Conservation (phyloP, 352 stramenopile genomes). For the Aphanomyces euteiches region DNA sequence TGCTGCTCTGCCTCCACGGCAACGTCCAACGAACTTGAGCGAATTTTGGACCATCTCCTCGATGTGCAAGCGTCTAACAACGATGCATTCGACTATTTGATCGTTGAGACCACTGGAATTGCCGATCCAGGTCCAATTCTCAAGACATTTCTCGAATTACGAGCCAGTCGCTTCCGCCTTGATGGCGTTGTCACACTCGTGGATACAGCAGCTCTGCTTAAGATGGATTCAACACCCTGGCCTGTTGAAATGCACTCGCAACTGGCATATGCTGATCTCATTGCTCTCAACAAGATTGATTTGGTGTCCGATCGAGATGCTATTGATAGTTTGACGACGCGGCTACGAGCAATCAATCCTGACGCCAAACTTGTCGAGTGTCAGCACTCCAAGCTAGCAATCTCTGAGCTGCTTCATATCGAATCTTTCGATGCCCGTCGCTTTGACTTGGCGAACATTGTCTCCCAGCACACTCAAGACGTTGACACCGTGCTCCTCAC, state of each 20-base stretch:
- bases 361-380: slow-evolving; percentile 45
- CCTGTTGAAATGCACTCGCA: slow-evolving; percentile 63
- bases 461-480: slow-evolving; percentile 46
- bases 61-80: slow-evolving; percentile 53
- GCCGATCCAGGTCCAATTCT: slow-evolving; percentile 96
- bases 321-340: slow-evolving; percentile 36
- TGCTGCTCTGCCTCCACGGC: slow-evolving; percentile 95
- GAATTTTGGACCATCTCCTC: slow-evolving; percentile 87
- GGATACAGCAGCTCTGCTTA: slow-evolving; percentile 66
- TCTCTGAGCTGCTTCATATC: slow-evolving; percentile 58
- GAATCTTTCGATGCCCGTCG: slow-evolving; percentile 67
- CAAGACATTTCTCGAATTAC: slow-evolving; percentile 92
- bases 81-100: slow-evolving; percentile 94
- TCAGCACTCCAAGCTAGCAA: slow-evolving; percentile 48
- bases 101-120: slow-evolving; percentile 97
- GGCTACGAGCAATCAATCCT: slow-evolving; percentile 47
- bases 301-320: slow-evolving; percentile 37
- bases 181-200: slow-evolving; percentile 96
- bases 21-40: slow-evolving; percentile 87
- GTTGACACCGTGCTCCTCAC: slow-evolving; percentile 58
- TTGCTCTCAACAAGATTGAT: slow-evolving; percentile 75
- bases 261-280: slow-evolving; percentile 60
- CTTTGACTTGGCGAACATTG: slow-evolving; percentile 36
- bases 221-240: slow-evolving; percentile 37
- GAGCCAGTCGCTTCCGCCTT: slow-evolving; percentile 89